phyloP scores from a whole-genome alignment of 176 grass and related monocot species.

The Melocanna baccifera region DNA sequence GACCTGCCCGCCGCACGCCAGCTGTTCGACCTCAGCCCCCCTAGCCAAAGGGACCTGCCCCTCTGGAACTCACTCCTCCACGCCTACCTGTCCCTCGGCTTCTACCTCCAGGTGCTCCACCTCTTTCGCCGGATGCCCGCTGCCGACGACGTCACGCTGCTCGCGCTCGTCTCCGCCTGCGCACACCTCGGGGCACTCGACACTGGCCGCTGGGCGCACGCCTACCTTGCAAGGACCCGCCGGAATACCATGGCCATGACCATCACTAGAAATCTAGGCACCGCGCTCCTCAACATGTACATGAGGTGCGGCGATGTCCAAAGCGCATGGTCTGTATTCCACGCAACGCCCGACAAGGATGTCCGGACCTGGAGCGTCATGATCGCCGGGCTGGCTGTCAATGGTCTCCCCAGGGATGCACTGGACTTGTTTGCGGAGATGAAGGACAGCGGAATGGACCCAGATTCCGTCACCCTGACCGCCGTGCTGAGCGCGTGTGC shows the following conservation, averaged over 20 bases:
- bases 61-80: conserved; percentile 47
- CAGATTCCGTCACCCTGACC: conserved; percentile 43
- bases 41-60: conserved; percentile 24
- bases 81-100: conserved; percentile 23
- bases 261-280: conserved; percentile 23
- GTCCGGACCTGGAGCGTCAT: conserved; percentile 40
- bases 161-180: conserved; percentile 38
- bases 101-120: conserved; percentile 10
- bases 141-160: conserved; percentile 37
- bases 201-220: conserved; percentile 37
- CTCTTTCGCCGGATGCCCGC: conserved; percentile 26
- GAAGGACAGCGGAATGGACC: conserved; percentile 1
- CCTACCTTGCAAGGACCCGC: conserved; percentile 11
- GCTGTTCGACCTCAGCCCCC: conserved; percentile 40
- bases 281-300: conserved; percentile 54
- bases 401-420: conserved; percentile 26
- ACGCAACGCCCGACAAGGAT: conserved; percentile 19
- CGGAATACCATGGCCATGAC: neutral
- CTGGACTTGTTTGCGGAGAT: conserved; percentile 32
- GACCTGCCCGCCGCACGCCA: neutral
- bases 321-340: conserved; percentile 30
- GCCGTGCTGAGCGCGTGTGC: conserved; percentile 39
- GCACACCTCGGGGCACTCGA: conserved; percentile 36
- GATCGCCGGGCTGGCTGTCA: conserved; percentile 34
- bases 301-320: conserved; percentile 41